phyloP scores from a whole-genome alignment of 2,329 filamentous ascomycete species.

The Pseudovirgaria hyperparasitica region DNA sequence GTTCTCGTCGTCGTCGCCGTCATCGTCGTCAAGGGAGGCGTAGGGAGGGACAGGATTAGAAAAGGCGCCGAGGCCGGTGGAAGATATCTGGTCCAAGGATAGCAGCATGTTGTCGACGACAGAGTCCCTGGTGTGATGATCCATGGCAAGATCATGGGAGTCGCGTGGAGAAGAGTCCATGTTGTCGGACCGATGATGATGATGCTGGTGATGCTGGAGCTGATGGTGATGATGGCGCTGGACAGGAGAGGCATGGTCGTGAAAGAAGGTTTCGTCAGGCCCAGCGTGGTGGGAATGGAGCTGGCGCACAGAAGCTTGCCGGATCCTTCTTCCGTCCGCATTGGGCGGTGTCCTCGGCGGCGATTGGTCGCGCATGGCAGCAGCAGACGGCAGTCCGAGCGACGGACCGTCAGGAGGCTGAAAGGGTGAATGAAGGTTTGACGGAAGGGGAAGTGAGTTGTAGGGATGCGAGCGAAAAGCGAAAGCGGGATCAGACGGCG shows the following conservation, averaged over 20 bases:
- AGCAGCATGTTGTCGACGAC: conserved; percentile 93
- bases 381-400: too few species aligned
- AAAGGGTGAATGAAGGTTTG: too few species aligned
- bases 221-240: conserved; percentile 4
- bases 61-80: conserved; percentile 29
- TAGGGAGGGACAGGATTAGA: conserved; percentile 16
- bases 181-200: too few species aligned
- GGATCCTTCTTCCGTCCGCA: neutral
- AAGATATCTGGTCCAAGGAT: conserved; percentile 68
- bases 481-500: too few species aligned
- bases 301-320: conserved; percentile 4
- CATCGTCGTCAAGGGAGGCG: conserved; percentile 27
- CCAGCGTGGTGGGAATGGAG: conserved; percentile 1
- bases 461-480: too few species aligned
- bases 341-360: conserved; percentile 3
- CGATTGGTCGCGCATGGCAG: conserved; percentile 5
- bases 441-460: too few species aligned
- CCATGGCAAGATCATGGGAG: conserved; percentile 78
- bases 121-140: conserved; percentile 70
- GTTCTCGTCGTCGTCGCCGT: too few species aligned
- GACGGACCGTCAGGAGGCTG: too few species aligned
- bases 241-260: conserved; percentile 7
- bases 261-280: conserved; percentile 5
- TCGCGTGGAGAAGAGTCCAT: too few species aligned
- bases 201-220: conserved; percentile 2